Evolutionary conservation across 1,284 basidiomycete genomes (phyloP).

Genomic region (Kwoniella shivajii): DNA sequence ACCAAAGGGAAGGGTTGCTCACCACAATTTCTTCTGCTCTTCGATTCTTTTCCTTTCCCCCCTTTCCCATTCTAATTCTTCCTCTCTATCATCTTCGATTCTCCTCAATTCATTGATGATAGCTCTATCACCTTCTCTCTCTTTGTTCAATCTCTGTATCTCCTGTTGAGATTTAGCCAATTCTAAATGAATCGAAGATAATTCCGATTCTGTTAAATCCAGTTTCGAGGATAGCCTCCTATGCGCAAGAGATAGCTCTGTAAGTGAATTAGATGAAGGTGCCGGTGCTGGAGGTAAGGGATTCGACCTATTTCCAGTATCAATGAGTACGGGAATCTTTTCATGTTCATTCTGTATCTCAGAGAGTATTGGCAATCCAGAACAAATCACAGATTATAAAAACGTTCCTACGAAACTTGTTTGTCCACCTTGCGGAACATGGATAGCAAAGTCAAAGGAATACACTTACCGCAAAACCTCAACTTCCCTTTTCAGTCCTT

Average conservation of each 20-base stretch:
- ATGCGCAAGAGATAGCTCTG: constrained; percentile 54
- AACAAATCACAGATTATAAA: too few species aligned
- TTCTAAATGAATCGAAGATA: constrained; percentile 48
- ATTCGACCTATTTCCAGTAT: not conserved
- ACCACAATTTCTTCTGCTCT: constrained; percentile 52
- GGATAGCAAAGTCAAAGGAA: too few species aligned
- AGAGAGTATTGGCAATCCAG: too few species aligned
- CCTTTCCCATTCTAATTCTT: constrained; percentile 55
- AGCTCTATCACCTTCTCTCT: constrained; percentile 57
- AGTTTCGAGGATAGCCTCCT: constrained; percentile 51
- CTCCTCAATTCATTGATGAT: constrained; percentile 38
- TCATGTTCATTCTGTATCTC: too few species aligned
- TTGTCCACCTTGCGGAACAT: too few species aligned
- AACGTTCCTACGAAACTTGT: too few species aligned
- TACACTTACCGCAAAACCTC: constrained; percentile 44
- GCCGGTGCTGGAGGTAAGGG: constrained; percentile 17
- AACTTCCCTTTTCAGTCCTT: constrained; percentile 42
- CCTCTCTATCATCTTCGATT: constrained; percentile 65
- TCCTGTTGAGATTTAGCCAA: constrained; percentile 58
- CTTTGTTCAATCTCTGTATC: constrained; percentile 61
- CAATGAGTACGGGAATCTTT: too few species aligned
- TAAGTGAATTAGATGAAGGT: constrained; percentile 43
- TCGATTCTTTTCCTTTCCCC: constrained; percentile 43
- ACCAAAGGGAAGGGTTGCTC: constrained; percentile 17
- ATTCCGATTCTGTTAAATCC: constrained; percentile 45